Evolutionary conservation across 2,329 filamentous ascomycete species (phyloP).

Genomic region (Fusarium tuaranense): DNA sequence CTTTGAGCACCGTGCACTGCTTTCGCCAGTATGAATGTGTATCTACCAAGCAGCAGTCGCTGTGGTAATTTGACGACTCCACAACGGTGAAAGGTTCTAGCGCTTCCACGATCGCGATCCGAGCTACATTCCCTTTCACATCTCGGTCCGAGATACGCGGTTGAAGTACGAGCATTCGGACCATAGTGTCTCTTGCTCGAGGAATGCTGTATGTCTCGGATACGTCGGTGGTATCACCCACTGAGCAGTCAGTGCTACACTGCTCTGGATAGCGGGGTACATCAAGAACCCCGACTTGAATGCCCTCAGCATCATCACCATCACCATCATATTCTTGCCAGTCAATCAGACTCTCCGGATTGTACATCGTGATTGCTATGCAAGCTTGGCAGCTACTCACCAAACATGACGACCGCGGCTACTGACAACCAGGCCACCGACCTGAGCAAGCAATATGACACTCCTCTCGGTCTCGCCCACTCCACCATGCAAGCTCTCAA

Average conservation of each 20-base stretch:
- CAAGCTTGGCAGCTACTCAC: not conserved
- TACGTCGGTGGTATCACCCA: slow-evolving; percentile 21
- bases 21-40: not conserved
- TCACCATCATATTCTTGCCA: not conserved
- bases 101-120: not conserved
- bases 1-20: not conserved
- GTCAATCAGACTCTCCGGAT: not conserved
- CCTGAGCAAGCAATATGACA: slow-evolving; percentile 60
- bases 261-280: slow-evolving; percentile 27
- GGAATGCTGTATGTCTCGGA: not conserved
- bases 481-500: slow-evolving; percentile 64
- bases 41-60: not conserved
- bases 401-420: slow-evolving; percentile 22
- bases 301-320: slow-evolving; percentile 1
- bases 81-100: not conserved
- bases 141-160: not conserved
- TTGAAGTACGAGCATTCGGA: not conserved
- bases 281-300: not conserved
- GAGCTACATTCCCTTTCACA: not conserved
- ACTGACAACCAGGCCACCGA: slow-evolving; percentile 44
- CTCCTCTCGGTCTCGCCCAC: slow-evolving; percentile 57
- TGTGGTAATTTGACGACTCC: not conserved
- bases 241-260: slow-evolving; percentile 12
- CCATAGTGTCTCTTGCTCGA: not conserved
- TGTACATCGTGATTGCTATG: not conserved